phyloP scores from a whole-genome alignment of 192 early-diverging fungal genomes.

The Gigaspora rosea region DNA sequence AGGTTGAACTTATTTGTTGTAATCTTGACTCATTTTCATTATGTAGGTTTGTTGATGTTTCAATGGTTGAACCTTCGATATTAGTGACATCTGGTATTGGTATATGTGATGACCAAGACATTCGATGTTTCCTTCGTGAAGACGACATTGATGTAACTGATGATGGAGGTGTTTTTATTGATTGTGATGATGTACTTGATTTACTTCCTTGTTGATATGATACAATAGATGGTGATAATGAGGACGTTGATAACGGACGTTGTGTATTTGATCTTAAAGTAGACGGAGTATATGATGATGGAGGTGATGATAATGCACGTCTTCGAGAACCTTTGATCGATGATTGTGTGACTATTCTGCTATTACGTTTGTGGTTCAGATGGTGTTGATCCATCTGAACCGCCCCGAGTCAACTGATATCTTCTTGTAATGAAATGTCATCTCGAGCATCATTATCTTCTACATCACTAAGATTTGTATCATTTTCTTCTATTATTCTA shows the following conservation, averaged over 20 bases:
- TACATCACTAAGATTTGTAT: background rate
- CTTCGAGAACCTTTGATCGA: background rate
- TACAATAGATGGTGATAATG: background rate
- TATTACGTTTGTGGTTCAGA: background rate
- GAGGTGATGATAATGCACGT: conserved; percentile 7
- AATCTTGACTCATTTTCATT: background rate
- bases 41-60: too few species aligned
- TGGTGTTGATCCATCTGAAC: conserved; percentile 9
- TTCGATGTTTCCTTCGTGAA: background rate
- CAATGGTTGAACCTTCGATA: too few species aligned
- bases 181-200: background rate
- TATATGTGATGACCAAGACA: background rate
- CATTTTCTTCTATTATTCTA: background rate
- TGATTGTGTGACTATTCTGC: background rate
- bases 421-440: background rate
- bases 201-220: background rate
- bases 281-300: background rate
- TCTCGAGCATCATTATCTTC: background rate
- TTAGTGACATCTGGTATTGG: background rate
- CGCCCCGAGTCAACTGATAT: conserved; percentile 28
- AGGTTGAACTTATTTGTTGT: background rate
- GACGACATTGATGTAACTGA: background rate
- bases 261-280: background rate
- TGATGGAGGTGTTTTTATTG: background rate
- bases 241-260: background rate